Percentiles rank a stretch among this genome's conserved stretches.
Evolutionary conservation across 2,329 filamentous ascomycete species (phyloP).

Genomic region (Clonostachys rosea): DNA sequence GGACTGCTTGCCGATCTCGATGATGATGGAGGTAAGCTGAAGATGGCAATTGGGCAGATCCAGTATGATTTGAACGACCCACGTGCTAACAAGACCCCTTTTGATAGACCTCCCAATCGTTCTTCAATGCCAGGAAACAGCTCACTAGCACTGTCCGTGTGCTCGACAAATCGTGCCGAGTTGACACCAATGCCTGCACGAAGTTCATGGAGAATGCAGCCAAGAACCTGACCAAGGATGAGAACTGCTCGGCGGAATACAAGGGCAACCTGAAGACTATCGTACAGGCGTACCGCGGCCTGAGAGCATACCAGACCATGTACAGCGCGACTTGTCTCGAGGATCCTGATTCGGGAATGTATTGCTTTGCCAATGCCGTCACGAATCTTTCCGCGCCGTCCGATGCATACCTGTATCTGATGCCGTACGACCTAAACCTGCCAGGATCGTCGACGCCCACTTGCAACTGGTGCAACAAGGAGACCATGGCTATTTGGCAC

Average conservation of each 20-base stretch:
- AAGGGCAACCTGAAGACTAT: constrained; percentile 63
- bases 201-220: constrained; percentile 62
- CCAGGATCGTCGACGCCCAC: constrained; percentile 64
- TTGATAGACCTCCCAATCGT: constrained; percentile 69
- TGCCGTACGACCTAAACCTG: constrained; percentile 72
- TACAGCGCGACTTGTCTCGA: constrained; percentile 79
- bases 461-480: constrained; percentile 71
- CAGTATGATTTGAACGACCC: not conserved
- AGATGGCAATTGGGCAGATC: not conserved
- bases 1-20: constrained; percentile 76
- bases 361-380: constrained; percentile 80
- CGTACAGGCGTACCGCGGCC: constrained; percentile 67
- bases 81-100: not conserved
- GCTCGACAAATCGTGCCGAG: constrained; percentile 73
- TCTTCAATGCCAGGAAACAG: constrained; percentile 75
- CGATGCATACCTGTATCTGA: constrained; percentile 78
- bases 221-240: constrained; percentile 52
- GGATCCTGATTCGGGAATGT: constrained; percentile 59
- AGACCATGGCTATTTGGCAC: constrained; percentile 80
- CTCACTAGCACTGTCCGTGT: constrained; percentile 68
- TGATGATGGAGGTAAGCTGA: constrained; percentile 68
- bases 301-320: constrained; percentile 71
- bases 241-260: constrained; percentile 71
- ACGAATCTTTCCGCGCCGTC: constrained; percentile 67
- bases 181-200: constrained; percentile 62